phyloP scores from a whole-genome alignment of 1,139 yeast species.

The Saccharomyces pastorianus region DNA sequence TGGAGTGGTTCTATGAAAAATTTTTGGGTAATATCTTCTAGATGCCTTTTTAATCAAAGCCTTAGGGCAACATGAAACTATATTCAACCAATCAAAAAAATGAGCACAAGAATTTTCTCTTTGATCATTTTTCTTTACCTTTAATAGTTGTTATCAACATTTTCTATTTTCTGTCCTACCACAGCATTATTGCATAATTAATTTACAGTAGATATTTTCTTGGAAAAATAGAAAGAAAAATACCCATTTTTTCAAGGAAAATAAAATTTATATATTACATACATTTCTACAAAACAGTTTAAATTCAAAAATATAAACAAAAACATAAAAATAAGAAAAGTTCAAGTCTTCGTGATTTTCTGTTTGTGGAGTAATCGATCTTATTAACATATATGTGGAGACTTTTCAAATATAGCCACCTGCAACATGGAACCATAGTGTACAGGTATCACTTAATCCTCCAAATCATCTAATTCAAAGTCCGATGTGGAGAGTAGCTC shows the following conservation, averaged over 20 bases:
- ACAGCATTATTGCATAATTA: background rate
- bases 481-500: background rate
- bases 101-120: background rate
- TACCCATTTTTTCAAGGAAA: background rate
- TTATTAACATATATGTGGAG: too few species aligned
- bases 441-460: background rate
- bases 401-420: background rate
- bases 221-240: background rate
- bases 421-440: background rate
- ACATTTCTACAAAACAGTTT: background rate
- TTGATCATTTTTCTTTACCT: background rate
- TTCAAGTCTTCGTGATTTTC: too few species aligned
- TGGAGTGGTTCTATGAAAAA: constrained; percentile 49
- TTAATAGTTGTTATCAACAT: background rate
- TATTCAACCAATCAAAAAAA: background rate
- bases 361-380: too few species aligned
- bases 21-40: constrained; percentile 48
- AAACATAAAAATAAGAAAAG: background rate
- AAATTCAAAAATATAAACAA: background rate
- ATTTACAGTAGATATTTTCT: background rate
- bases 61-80: background rate
- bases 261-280: background rate
- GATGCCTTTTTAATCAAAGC: background rate
- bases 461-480: background rate
- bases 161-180: background rate